These are phyloP conservation scores for Backusella morwellensis DNA, from an alignment of 192 early-diverging fungal genomes.

Conservation along the genomic window DNA sequence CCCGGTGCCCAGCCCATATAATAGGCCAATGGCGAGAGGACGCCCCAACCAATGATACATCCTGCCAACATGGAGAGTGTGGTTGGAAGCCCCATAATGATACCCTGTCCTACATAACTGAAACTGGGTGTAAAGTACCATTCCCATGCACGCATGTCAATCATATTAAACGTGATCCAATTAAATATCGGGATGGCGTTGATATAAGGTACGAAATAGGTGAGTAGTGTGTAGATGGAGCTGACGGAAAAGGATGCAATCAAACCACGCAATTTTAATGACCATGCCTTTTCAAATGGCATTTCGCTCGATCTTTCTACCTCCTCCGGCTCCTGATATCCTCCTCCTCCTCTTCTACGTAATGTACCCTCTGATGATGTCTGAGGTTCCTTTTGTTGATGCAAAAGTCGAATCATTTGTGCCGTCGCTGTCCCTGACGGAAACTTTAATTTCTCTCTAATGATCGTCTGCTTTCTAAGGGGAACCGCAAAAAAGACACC, in stretches of 20 bases:
- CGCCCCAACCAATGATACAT: conserved; percentile 69
- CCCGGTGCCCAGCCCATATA: conserved; percentile 69
- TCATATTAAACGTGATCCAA: conserved; percentile 45
- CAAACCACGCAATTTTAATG: conserved; percentile 53
- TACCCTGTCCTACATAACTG: conserved; percentile 77
- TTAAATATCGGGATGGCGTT: conserved; percentile 57
- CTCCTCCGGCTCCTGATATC: not conserved
- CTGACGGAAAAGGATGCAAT: conserved; percentile 58
- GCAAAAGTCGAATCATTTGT: conserved; percentile 76
- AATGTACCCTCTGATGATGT: not conserved
- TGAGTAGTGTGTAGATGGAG: conserved; percentile 59
- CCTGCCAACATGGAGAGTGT: conserved; percentile 70
- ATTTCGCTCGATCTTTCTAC: not conserved
- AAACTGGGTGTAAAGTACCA: conserved; percentile 74
- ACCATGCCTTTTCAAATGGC: conserved; percentile 54
- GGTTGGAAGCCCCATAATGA: conserved; percentile 80
- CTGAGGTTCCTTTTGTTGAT: conserved; percentile 35
- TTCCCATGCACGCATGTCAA: conserved; percentile 56
- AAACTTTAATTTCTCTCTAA: conserved; percentile 81
- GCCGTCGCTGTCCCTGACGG: conserved; percentile 86
- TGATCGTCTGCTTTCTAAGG: conserved; percentile 72
- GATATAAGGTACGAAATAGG: conserved; percentile 60
- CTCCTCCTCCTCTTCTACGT: not conserved
- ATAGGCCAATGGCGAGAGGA: conserved; percentile 67
- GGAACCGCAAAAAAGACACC: conserved; percentile 89